Base-by-base conservation (phyloP, 805 yeast genomes). In the Hanseniaspora lachancei region DNA sequence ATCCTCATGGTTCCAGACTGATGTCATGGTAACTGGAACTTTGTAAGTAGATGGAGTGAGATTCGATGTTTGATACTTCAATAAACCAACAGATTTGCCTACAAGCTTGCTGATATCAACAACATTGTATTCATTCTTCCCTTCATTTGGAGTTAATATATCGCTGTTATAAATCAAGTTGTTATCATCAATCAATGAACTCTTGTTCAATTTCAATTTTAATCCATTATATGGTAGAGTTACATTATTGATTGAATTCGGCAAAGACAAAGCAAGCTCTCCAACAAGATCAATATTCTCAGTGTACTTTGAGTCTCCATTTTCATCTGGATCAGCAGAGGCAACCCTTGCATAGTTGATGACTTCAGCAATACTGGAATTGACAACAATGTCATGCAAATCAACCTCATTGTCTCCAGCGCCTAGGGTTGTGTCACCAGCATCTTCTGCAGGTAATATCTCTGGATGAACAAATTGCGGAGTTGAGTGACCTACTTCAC, bases 1-100 rank as follows among this genome's bases (percentile, higher is more conserved):
- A 20, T 77, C 76, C 67, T 89, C 96, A 65, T 84, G 84, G 64
- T 89, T 84, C 97, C 97, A 93, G 47, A 84, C 79, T 43, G 96
- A 96, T 41, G 80, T 75, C 48, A 91, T 75, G 32, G 78, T 67
- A 27, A 91, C 68, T 13, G 97, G 97, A 10, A 82, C 78, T 16
- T 70, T 46, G 32, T 49, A 53, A 47, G 12, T 27, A 21, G 32
- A 20, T 9, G 41, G 20, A 6, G 9, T 15, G 6, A 16, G 20
- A 24, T 42, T 23, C 3, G 47, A 18, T 13, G 46, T 29, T 44
- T 52, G 49, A 38, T 52, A 52, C 18, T 52, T 52, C 34, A 52
- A 44, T 23, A 52, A 52, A 20, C 55, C 55, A 27, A 52, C 55
- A 16, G 55, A 52, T 20, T 52, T 52, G 8, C 34, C 55, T 23